phyloP scores from a whole-genome alignment of 2,329 filamentous ascomycete species.

The Curvularia eragrostidis region DNA sequence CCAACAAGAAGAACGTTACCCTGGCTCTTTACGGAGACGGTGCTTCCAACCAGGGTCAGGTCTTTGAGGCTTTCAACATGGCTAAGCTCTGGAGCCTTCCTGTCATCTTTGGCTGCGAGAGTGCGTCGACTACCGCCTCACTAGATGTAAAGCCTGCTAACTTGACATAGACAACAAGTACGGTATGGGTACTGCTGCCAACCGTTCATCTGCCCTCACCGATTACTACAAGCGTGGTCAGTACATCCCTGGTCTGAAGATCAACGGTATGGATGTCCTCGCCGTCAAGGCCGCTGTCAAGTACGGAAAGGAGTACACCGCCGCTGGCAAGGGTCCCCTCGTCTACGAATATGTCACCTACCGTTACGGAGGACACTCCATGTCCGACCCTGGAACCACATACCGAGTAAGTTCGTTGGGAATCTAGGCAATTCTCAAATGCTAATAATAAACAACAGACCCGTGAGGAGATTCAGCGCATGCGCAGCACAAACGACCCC shows the following conservation, averaged over 20 bases:
- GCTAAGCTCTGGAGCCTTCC: slow-evolving; percentile 98
- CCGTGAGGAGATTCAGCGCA: slow-evolving; percentile 98
- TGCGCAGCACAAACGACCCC: slow-evolving; percentile 98
- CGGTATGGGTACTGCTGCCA: slow-evolving; percentile 97
- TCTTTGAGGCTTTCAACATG: slow-evolving; percentile 99
- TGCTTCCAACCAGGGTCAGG: slow-evolving; percentile 98
- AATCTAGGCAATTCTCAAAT: neutral
- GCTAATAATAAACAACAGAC: slow-evolving; percentile 58
- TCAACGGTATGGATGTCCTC: slow-evolving; percentile 99
- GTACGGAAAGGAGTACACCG: slow-evolving; percentile 89
- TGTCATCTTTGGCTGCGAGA: slow-evolving; percentile 96
- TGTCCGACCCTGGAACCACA: slow-evolving; percentile 99
- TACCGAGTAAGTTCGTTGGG: slow-evolving; percentile 68
- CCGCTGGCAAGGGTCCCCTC: slow-evolving; percentile 84
- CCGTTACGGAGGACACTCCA: slow-evolving; percentile 98
- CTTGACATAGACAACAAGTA: slow-evolving; percentile 92
- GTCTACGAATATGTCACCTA: slow-evolving; percentile 99
- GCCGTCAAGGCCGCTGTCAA: slow-evolving; percentile 95
- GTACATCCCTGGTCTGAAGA: slow-evolving; percentile 99
- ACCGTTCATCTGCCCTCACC: slow-evolving; percentile 91
- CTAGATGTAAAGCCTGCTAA: slow-evolving; percentile 24
- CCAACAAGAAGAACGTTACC: slow-evolving; percentile 81
- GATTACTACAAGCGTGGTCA: slow-evolving; percentile 99
- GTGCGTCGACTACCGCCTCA: slow-evolving; percentile 62
- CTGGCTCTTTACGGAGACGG: slow-evolving; percentile 96